A percentile compares a stretch with the other conserved stretches of the same genome.
Evolutionary conservation across 2,329 filamentous ascomycete genomes (phyloP).

Genomic region (Rhinocladiella mackenziei): DNA sequence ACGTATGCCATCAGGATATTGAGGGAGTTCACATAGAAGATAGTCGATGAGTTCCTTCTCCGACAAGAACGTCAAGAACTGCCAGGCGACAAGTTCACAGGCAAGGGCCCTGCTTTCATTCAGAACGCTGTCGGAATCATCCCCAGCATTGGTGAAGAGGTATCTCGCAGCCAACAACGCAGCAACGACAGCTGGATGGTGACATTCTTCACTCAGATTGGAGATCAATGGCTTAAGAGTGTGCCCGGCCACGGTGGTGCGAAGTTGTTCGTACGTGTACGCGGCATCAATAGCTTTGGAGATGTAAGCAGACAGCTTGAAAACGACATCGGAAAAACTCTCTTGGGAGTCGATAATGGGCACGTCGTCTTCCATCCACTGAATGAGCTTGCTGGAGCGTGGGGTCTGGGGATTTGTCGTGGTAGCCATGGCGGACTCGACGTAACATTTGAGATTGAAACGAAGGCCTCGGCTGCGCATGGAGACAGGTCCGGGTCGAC

Average conservation of each 20-base stretch:
- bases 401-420: slow-evolving; percentile 23
- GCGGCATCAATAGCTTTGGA: slow-evolving; percentile 40
- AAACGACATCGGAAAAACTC: slow-evolving; percentile 38
- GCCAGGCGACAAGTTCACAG: slow-evolving; percentile 61
- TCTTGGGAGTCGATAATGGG: slow-evolving; percentile 42
- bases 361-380: slow-evolving; percentile 31
- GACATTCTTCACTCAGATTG: slow-evolving; percentile 40
- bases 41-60: slow-evolving; percentile 56
- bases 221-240: slow-evolving; percentile 39
- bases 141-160: slow-evolving; percentile 50
- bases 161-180: slow-evolving; percentile 57
- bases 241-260: slow-evolving; percentile 38
- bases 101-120: slow-evolving; percentile 55
- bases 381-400: slow-evolving; percentile 19
- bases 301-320: slow-evolving; percentile 43
- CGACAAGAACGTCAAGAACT: slow-evolving; percentile 54
- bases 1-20: slow-evolving; percentile 7
- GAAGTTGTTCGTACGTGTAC: slow-evolving; percentile 45
- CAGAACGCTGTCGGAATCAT: slow-evolving; percentile 51
- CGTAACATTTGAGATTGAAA: slow-evolving; percentile 23
- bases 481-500: not conserved
- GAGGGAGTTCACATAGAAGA: slow-evolving; percentile 52
- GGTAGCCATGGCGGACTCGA: slow-evolving; percentile 16
- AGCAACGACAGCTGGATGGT: slow-evolving; percentile 43
- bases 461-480: slow-evolving; percentile 19